Evolutionary conservation across 2,329 filamentous ascomycete species (phyloP).

Genomic region (Bipolaris oryzae): DNA sequence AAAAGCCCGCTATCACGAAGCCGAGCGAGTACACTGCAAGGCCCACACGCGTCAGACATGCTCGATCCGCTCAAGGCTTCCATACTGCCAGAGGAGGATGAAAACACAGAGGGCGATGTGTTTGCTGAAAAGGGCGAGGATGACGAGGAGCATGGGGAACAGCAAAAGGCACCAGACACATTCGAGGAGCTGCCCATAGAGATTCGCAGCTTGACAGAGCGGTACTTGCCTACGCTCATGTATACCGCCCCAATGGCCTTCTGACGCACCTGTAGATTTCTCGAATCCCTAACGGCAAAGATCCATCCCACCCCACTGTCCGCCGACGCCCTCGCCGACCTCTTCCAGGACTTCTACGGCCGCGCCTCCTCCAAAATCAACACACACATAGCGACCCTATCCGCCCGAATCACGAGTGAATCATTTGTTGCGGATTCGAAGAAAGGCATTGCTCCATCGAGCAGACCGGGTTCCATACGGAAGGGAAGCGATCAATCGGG

Average conservation of each 20-base stretch:
- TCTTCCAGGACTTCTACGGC: constrained; percentile 94
- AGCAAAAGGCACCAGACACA: constrained; percentile 62
- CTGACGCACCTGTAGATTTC: constrained; percentile 59
- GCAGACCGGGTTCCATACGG: constrained; percentile 47
- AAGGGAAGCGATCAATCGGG: constrained; percentile 45
- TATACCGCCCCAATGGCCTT: constrained; percentile 52
- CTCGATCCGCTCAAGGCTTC: constrained; percentile 51
- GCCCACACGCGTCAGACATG: constrained; percentile 50
- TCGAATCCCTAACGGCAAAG: constrained; percentile 86
- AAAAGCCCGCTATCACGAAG: constrained; percentile 47
- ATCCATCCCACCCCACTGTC: constrained; percentile 83
- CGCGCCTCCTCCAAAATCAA: constrained; percentile 80
- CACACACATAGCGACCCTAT: constrained; percentile 83
- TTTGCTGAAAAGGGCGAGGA: constrained; percentile 50
- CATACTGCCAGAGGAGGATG: constrained; percentile 43
- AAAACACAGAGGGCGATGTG: constrained; percentile 46
- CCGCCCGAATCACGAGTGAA: constrained; percentile 74
- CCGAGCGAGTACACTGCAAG: constrained; percentile 56
- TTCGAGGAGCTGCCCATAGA: constrained; percentile 94
- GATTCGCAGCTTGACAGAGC: constrained; percentile 86
- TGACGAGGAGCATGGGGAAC: constrained; percentile 27
- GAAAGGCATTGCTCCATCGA: constrained; percentile 50
- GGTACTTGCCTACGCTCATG: constrained; percentile 58
- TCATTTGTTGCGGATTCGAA: constrained; percentile 44
- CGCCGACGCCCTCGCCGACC: constrained; percentile 79